Evolutionary conservation across 805 yeast genomes (phyloP).

Genomic region (Starmera caribaea): DNA sequence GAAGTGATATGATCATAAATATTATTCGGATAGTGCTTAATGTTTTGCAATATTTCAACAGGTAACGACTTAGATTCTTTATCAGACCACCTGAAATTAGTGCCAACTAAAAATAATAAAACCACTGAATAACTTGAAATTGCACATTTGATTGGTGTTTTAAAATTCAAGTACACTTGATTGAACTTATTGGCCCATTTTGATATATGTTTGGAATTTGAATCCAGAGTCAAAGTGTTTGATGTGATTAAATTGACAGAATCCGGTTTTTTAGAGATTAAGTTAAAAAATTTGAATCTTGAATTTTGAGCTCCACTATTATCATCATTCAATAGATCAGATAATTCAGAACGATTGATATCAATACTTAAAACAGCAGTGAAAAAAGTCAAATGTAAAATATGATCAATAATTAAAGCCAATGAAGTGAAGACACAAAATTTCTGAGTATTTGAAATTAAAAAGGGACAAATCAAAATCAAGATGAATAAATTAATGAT

Average conservation of each 20-base stretch:
- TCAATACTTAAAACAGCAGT: slow-evolving; percentile 61
- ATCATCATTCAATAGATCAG: slow-evolving; percentile 31
- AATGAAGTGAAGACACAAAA: slow-evolving; percentile 36
- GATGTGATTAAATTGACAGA: too few species aligned
- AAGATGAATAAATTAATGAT: slow-evolving; percentile 18
- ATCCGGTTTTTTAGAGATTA: neutral
- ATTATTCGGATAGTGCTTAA: too few species aligned
- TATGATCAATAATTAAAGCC: slow-evolving; percentile 47
- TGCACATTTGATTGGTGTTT: slow-evolving; percentile 27
- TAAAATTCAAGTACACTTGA: slow-evolving; percentile 18
- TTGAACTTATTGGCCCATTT: slow-evolving; percentile 1
- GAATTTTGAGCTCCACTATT: neutral
- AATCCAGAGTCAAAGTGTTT: neutral
- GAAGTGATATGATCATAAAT: neutral
- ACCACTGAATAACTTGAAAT: slow-evolving; percentile 21
- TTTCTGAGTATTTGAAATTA: slow-evolving; percentile 25
- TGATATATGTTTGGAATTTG: neutral
- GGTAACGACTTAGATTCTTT: slow-evolving; percentile 3
- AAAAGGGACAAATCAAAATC: slow-evolving; percentile 19
- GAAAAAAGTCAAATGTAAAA: slow-evolving; percentile 54
- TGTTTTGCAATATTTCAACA: too few species aligned
- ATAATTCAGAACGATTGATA: slow-evolving; percentile 50
- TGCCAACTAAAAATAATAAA: slow-evolving; percentile 18
- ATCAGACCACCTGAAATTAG: slow-evolving; percentile 26
- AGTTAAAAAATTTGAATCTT: neutral